A percentile compares a stretch with the other conserved stretches of the same genome.
phyloP scores from a whole-genome alignment of 2,329 filamentous ascomycete genomes.

The Cladophialophora chaetospira region DNA sequence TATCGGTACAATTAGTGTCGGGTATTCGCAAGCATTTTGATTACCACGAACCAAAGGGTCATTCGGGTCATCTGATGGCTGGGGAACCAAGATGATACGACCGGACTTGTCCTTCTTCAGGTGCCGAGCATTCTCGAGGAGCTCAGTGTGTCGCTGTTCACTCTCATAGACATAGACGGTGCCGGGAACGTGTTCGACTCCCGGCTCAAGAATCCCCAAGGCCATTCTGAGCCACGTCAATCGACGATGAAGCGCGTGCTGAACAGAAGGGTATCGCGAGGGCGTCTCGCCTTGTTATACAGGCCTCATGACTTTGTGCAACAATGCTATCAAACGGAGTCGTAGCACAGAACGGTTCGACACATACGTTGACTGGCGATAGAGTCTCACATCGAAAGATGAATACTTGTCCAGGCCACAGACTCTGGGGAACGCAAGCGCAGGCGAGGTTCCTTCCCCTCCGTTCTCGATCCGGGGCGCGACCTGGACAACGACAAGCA shows the following conservation, averaged over 20 bases:
- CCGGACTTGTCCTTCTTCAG: slow-evolving; percentile 75
- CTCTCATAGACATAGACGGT: slow-evolving; percentile 33
- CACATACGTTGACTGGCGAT: neutral
- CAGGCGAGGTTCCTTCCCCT: neutral
- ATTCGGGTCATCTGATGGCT: slow-evolving; percentile 87
- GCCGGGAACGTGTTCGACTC: slow-evolving; percentile 31
- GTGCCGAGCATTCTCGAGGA: slow-evolving; percentile 39
- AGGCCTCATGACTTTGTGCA: neutral
- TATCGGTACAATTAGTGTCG: slow-evolving; percentile 37
- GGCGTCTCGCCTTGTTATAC: neutral
- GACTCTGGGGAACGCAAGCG: neutral
- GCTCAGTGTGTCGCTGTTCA: slow-evolving; percentile 27
- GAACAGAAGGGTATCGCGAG: too few relatives aligned
- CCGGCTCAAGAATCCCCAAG: slow-evolving; percentile 32
- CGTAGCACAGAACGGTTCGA: neutral
- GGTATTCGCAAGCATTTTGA: neutral
- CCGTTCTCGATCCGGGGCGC: neutral
- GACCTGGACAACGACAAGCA: neutral
- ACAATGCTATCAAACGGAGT: neutral
- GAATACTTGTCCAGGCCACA: neutral
- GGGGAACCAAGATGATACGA: slow-evolving; percentile 80
- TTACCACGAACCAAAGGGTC: slow-evolving; percentile 70
- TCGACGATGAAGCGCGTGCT: too few relatives aligned
- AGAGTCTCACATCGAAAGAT: neutral
- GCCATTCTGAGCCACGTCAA: slow-evolving; percentile 22